These are phyloP conservation scores for Trichoderma harzianum DNA, from an alignment of 2,329 filamentous ascomycete genomes.

Conservation along the genomic window DNA sequence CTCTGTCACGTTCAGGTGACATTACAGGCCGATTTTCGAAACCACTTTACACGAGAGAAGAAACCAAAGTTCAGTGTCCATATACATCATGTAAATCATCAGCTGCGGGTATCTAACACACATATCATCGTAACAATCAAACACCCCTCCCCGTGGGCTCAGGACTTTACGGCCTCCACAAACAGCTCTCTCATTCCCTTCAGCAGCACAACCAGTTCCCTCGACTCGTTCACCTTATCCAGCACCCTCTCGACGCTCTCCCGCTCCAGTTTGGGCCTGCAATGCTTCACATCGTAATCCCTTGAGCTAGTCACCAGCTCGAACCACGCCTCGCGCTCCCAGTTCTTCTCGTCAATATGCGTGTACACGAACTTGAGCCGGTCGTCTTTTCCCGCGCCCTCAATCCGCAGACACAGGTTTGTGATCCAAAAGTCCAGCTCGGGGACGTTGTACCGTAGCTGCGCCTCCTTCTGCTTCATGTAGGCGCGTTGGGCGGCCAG, in stretches of 20 bases:
- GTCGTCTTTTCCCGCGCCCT: constrained; percentile 81
- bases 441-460: constrained; percentile 84
- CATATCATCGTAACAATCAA: background rate
- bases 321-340: constrained; percentile 89
- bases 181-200: constrained; percentile 83
- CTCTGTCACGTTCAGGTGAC: background rate
- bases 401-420: constrained; percentile 83
- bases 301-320: constrained; percentile 77
- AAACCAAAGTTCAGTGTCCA: background rate
- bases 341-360: constrained; percentile 80
- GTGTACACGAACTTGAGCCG: constrained; percentile 86
- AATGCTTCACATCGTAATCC: constrained; percentile 82
- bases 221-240: constrained; percentile 76
- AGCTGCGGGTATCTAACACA: constrained; percentile 2
- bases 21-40: background rate
- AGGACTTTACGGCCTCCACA: constrained; percentile 60
- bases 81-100: background rate
- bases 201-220: constrained; percentile 67
- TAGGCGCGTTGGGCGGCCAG: constrained; percentile 70
- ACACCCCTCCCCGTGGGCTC: constrained; percentile 19
- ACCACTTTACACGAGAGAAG: background rate
- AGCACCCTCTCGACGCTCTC: constrained; percentile 74
- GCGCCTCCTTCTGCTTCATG: constrained; percentile 72
- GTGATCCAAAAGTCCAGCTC: constrained; percentile 96
- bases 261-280: constrained; percentile 75